Percentiles rank a stretch among this genome's conserved stretches.
Conservation (phyloP, 805 yeast genomes). For the Pichia nakasei region DNA sequence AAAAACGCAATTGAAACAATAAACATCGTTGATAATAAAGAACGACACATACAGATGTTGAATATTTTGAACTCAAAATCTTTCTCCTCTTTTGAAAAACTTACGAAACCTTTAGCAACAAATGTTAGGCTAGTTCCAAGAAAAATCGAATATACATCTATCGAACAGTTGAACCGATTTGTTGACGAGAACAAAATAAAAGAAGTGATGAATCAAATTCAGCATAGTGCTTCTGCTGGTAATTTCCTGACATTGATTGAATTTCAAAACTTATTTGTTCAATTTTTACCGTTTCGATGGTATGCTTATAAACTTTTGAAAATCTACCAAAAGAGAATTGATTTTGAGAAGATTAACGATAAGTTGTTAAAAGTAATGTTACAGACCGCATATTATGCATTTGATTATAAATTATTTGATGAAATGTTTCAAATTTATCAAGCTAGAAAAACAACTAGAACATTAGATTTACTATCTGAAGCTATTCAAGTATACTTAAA, state of each 20-base stretch:
- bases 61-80: background rate
- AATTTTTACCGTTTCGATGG: conserved; percentile 9
- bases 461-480: conserved; percentile 11
- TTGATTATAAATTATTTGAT: conserved; percentile 19
- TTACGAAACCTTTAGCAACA: background rate
- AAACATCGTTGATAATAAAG: background rate
- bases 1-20: background rate
- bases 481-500: conserved; percentile 21
- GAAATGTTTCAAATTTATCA: conserved; percentile 15
- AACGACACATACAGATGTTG: background rate
- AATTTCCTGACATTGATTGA: conserved; percentile 16
- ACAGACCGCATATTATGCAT: conserved; percentile 13
- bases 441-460: conserved; percentile 8
- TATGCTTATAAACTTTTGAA: conserved; percentile 15
- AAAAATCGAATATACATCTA: conserved; percentile 1
- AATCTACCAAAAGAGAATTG: conserved; percentile 14
- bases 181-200: conserved; percentile 4
- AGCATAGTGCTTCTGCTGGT: conserved; percentile 2
- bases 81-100: background rate
- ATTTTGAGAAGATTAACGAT: conserved; percentile 11
- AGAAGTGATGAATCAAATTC: conserved; percentile 7
- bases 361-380: conserved; percentile 14
- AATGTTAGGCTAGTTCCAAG: background rate
- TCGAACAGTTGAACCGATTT: conserved; percentile 2
- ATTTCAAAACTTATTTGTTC: conserved; percentile 18